Conservation (phyloP, 2,329 filamentous ascomycete species). For the Phaeosphaeriaceae sp. region DNA sequence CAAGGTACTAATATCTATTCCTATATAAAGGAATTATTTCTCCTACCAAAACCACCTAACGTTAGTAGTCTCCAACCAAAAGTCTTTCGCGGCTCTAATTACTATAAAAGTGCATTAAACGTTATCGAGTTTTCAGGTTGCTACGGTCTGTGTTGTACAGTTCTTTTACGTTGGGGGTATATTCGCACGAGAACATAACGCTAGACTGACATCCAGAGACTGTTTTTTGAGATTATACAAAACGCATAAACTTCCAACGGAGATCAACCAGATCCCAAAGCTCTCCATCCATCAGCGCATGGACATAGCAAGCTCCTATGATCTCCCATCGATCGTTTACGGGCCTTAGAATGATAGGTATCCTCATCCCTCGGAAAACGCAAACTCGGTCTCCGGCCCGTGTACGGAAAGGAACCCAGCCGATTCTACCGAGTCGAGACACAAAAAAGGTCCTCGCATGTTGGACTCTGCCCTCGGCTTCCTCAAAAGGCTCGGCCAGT, state of each 20-base stretch:
- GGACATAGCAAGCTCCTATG: slow-evolving; percentile 15
- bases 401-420: slow-evolving; percentile 12
- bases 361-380: slow-evolving; percentile 12
- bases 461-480: slow-evolving; percentile 10
- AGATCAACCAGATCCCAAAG: slow-evolving; percentile 8
- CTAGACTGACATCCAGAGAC: too few species aligned
- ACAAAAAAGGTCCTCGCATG: slow-evolving; percentile 14
- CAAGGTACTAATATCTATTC: too few species aligned
- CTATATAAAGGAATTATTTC: too few species aligned
- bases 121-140: too few species aligned
- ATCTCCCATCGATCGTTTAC: slow-evolving; percentile 8
- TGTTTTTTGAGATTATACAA: not conserved
- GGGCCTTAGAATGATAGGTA: slow-evolving; percentile 9
- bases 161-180: too few species aligned
- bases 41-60: too few species aligned
- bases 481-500: slow-evolving; percentile 10
- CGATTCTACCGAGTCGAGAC: slow-evolving; percentile 10
- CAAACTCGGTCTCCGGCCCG: slow-evolving; percentile 5
- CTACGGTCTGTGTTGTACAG: too few species aligned
- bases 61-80: too few species aligned
- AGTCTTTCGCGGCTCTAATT: too few species aligned
- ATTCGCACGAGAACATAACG: too few species aligned
- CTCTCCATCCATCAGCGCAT: slow-evolving; percentile 17
- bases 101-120: too few species aligned
- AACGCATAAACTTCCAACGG: slow-evolving; percentile 11